Evolutionary conservation across 1,139 yeast species (phyloP), one percentile per base, ranked within the genome.

Genomic region (Martiniozyma asiatica): DNA sequence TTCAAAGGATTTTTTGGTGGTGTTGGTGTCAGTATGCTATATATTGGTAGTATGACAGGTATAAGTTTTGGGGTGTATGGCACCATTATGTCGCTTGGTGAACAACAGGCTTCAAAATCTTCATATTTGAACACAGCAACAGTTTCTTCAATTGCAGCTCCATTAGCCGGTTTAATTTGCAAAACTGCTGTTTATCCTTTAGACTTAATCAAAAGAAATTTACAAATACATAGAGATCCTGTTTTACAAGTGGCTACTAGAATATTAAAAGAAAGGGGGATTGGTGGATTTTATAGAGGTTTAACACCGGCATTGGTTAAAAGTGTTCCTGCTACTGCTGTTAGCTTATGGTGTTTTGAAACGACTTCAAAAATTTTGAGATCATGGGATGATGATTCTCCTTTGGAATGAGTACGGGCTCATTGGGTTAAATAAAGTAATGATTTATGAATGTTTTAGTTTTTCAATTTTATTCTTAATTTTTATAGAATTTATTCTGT

Each of bases 181-280:
- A 89, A 87, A 50, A 69, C 74, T 0, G 43, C 72, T 0, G 75
- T 85, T 0, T 89, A 84, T 51, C 98, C 98, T 0, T 53, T 89
- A 30, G 98, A 89, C 50, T 72, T 94, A 0, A 50, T 87, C 5
- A 61, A 96, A 21, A 76, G 87, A 45, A 60, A 95, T 30, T 55
- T 79, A 27, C 96, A 87, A 50, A 1, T 11, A 9, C 11, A 14
- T 13, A 14, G 24, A 6, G 13, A 20, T 21, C 21, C 25, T 15
- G 8, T 22, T n/a, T 14, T 22, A 9, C 6, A 19, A 8, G 13
- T 30, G 18, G 22, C 20, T 14, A 23, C 20, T 8, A 13, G 16
- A 11, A 67, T 81, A 15, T 32, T 74, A 1, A 42, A 43, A 19
- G 54, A 47, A 3, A 89, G 80, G 44, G 93, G 93, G 0, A 5